Percentiles rank a stretch among this genome's conserved stretches.
phyloP scores from a whole-genome alignment of 2,329 filamentous ascomycete genomes.

The Colletotrichum spaethianum region DNA sequence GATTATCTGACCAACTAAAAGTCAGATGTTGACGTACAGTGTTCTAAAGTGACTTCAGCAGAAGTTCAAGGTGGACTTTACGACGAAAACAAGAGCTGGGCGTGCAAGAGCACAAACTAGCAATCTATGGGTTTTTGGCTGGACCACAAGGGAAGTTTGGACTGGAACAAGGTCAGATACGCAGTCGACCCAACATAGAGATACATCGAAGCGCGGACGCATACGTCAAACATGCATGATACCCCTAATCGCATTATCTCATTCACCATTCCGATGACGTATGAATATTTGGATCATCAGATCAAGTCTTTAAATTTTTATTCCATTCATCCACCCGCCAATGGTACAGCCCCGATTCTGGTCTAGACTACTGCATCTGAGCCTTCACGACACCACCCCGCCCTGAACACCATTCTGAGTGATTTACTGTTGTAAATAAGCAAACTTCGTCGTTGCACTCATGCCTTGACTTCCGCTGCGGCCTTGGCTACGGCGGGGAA shows the following conservation, averaged over 20 bases:
- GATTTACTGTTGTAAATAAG: background rate
- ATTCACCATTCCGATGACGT: background rate
- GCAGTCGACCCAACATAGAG: background rate
- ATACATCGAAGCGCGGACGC: slow-evolving; percentile 13
- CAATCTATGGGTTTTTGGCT: background rate
- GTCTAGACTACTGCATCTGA: background rate
- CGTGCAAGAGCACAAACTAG: background rate
- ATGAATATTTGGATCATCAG: background rate
- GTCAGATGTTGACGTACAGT: background rate
- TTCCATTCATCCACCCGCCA: background rate
- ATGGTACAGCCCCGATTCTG: slow-evolving; percentile 5
- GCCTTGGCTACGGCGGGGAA: slow-evolving; percentile 47
- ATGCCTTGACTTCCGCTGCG: slow-evolving; percentile 43
- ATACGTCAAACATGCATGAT: slow-evolving; percentile 31
- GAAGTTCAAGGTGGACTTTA: background rate
- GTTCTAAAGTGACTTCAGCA: background rate
- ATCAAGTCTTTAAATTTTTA: background rate
- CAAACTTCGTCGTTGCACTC: slow-evolving; percentile 11
- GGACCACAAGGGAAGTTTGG: background rate
- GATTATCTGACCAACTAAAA: background rate
- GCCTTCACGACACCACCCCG: background rate
- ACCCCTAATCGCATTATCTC: slow-evolving; percentile 8
- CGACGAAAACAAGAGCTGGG: background rate
- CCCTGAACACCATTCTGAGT: slow-evolving; percentile 27
- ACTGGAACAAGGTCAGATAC: background rate